A percentile compares a stretch with the other conserved stretches of the same genome.
These are phyloP conservation scores for Leccinum disarticulatum DNA, from an alignment of 768 basidiomycete species.

Conservation along the genomic window DNA sequence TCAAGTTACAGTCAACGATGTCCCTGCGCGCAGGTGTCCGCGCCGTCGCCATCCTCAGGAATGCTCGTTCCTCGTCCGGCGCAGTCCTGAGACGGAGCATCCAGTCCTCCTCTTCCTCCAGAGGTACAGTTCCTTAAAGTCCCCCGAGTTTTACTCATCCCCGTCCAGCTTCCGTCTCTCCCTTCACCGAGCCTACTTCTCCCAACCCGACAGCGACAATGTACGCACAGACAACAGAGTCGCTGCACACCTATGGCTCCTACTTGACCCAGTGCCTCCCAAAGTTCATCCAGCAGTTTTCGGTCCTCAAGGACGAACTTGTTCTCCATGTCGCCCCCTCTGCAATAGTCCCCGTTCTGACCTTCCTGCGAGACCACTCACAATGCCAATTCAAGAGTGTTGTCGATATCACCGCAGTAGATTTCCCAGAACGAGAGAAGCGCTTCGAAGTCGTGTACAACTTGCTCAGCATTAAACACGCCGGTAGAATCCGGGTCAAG, in stretches of 20 bases:
- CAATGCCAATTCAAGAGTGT: slow-evolving; percentile 92
- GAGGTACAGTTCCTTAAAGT: slow-evolving; percentile 39
- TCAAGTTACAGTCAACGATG: slow-evolving; percentile 30
- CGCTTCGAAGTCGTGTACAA: slow-evolving; percentile 98
- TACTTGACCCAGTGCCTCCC: slow-evolving; percentile 92
- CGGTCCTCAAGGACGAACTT: slow-evolving; percentile 94
- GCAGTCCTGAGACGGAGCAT: slow-evolving; percentile 39
- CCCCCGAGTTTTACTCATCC: slow-evolving; percentile 10
- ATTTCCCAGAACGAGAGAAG: slow-evolving; percentile 90
- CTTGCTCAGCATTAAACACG: slow-evolving; percentile 75
- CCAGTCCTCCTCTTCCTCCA: slow-evolving; percentile 46
- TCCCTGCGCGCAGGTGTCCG: slow-evolving; percentile 46
- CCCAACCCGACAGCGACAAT: slow-evolving; percentile 78
- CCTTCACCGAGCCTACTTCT: slow-evolving; percentile 88
- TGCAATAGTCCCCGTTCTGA: slow-evolving; percentile 79
- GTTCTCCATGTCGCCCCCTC: slow-evolving; percentile 84
- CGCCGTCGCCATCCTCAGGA: slow-evolving; percentile 44
- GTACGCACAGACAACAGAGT: slow-evolving; percentile 71
- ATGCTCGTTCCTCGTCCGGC: slow-evolving; percentile 31
- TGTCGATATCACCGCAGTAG: slow-evolving; percentile 94
- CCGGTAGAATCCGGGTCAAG: slow-evolving; percentile 91
- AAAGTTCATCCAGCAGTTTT: slow-evolving; percentile 98
- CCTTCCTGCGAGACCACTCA: slow-evolving; percentile 92
- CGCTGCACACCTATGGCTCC: slow-evolving; percentile 88
- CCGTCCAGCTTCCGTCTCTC: slow-evolving; percentile 59